Evolutionary conservation across 805 yeast species (phyloP), one percentile per base, ranked within the genome.

Genomic region (Hanseniaspora clermontiae): DNA sequence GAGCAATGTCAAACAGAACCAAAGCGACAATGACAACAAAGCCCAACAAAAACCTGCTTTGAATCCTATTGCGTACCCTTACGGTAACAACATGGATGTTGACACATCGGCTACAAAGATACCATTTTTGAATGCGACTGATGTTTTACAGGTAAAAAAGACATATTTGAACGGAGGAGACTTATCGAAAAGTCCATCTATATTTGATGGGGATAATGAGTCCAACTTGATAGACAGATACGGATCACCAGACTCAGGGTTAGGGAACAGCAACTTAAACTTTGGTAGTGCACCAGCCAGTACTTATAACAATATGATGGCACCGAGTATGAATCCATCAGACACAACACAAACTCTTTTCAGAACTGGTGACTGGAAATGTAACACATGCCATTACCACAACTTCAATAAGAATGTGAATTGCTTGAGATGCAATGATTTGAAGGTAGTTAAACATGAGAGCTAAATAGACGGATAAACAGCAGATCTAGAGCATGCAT

Each of bases 281-380:
- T 19, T 38, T 55, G 55, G 27, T 45, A 14, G 57, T 57, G 51
- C 49, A 59, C 55, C 55, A 58, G 54, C 57, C 61, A 17, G 2
- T 8, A 15, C 20, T 38, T 38, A n/a, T 17, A 11, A 3, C 20
- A 15, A n/a, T 17, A 15, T 38, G 42, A 24, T 24, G 27, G 5
- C 27, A 24, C 27, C 5, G 27, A 24, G 5, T 24, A 24, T 24
- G 27, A 24, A 58, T 43, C 58, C 59, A 55, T 62, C 27, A 24
- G 59, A 57, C 60, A 60, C 51, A 60, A 58, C 54, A 61, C 60
- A 49, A 55, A 63, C 90, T n/a, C 96, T 96, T 34, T 90, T 90
- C 70, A 78, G 97, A 63, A 96, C 96, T 2, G 96, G 96, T 53
- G 97, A 89, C 70, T 90, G 96, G 96, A 89, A 88, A 68, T 90